Conservation (phyloP, 2,329 filamentous ascomycete genomes). For the Aspergillus fijiensis region DNA sequence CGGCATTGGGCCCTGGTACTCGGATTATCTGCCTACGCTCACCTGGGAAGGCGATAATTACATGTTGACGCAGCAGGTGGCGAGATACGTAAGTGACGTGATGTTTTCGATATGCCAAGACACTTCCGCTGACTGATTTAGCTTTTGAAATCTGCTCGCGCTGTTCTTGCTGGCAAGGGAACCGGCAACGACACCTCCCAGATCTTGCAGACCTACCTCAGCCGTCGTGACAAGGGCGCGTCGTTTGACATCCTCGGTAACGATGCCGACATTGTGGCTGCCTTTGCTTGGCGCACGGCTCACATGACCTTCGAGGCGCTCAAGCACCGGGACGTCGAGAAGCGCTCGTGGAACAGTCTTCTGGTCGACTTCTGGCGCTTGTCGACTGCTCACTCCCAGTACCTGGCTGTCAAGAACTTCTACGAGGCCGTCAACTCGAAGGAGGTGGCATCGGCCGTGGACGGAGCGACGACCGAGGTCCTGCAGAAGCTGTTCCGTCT, state of each 20-base stretch:
- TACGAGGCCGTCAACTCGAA: constrained; percentile 65
- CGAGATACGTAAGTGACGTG: constrained; percentile 58
- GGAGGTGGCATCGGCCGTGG: constrained; percentile 54
- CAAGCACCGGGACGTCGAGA: constrained; percentile 71
- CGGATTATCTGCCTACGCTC: constrained; percentile 69
- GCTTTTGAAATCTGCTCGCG: constrained; percentile 72
- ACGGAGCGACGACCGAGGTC: constrained; percentile 57
- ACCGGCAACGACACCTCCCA: constrained; percentile 67
- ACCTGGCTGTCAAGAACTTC: constrained; percentile 77
- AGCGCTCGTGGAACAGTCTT: constrained; percentile 74
- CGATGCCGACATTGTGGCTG: constrained; percentile 68
- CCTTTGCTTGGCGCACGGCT: constrained; percentile 73
- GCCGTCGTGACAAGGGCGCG: constrained; percentile 66
- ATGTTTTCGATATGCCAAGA: neutral
- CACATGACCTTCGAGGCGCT: constrained; percentile 74
- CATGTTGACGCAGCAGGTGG: constrained; percentile 79
- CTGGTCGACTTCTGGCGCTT: constrained; percentile 77
- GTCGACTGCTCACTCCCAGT: constrained; percentile 72
- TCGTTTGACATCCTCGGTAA: constrained; percentile 72
- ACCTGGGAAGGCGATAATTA: constrained; percentile 81
- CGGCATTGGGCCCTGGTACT: constrained; percentile 73
- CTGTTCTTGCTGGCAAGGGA: constrained; percentile 64
- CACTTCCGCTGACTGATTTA: constrained; percentile 22
- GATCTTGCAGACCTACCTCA: constrained; percentile 65
- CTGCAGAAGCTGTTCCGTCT: constrained; percentile 68